A percentile compares a stretch with the other conserved stretches of the same genome.
These are phyloP conservation scores for Amoebophrya sp. DNA, from an alignment of 169 alveolate genomes.

Conservation along the genomic window DNA sequence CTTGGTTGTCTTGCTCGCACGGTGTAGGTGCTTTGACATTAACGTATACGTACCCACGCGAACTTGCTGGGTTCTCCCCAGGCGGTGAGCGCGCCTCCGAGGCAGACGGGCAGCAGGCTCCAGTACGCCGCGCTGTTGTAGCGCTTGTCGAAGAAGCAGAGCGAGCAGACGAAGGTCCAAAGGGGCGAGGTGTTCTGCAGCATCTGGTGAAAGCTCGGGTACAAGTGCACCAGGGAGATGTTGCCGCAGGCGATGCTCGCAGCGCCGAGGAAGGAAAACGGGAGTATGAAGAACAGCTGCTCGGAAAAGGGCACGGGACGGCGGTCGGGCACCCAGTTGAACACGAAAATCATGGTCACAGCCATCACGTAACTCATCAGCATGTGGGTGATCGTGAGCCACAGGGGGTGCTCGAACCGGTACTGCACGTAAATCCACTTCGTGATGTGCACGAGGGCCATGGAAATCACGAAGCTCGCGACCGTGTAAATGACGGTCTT, in stretches of 20 bases:
- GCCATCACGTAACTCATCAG: neutral
- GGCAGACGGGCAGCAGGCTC: neutral
- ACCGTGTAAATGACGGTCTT: neutral
- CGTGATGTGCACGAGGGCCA: neutral
- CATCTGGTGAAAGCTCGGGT: neutral
- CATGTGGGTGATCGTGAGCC: neutral
- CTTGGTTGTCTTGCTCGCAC: no score
- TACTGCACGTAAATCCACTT: neutral
- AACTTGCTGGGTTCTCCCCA: neutral
- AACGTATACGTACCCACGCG: neutral
- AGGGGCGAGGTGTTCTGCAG: neutral
- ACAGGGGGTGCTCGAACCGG: neutral
- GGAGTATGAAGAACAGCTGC: neutral
- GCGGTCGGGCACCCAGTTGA: neutral
- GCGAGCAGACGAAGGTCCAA: neutral
- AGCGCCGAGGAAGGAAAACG: neutral
- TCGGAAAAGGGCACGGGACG: neutral
- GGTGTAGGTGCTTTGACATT: no score
- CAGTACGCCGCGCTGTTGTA: neutral
- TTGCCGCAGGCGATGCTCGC: neutral
- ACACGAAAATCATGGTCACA: neutral
- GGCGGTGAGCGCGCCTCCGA: neutral
- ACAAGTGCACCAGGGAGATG: neutral
- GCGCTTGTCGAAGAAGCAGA: neutral
- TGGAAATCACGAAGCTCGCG: neutral